phyloP scores from a whole-genome alignment of 2,329 filamentous ascomycete species.

The Coniochaeta hoffmannii region DNA sequence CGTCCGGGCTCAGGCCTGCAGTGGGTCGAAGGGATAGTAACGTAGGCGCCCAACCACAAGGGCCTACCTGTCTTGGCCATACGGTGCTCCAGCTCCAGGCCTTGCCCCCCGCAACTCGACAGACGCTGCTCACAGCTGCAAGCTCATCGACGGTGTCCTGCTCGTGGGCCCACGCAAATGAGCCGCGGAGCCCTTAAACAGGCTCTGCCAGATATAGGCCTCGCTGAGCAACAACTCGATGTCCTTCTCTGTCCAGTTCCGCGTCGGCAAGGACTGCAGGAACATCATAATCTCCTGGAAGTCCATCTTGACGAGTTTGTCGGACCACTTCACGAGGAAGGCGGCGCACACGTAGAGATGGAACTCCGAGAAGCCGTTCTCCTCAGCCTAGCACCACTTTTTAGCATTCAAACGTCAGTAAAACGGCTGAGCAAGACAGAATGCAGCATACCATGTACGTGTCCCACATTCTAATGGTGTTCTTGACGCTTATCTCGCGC shows the following conservation, averaged over 20 bases:
- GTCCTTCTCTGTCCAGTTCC: constrained; percentile 94
- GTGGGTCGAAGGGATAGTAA: too few relatives aligned
- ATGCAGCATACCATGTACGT: constrained; percentile 71
- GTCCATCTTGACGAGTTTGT: constrained; percentile 92
- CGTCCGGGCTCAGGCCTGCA: too few relatives aligned
- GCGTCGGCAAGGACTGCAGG: constrained; percentile 85
- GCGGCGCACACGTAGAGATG: constrained; percentile 97
- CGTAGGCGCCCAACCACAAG: too few relatives aligned
- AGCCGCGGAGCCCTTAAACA: constrained; percentile 90
- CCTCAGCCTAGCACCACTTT: constrained; percentile 67
- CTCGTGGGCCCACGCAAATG: constrained; percentile 47
- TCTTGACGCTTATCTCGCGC: constrained; percentile 93
- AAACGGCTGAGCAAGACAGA: background rate
- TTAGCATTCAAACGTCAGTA: background rate
- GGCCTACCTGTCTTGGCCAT: too few relatives aligned
- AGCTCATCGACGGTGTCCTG: background rate
- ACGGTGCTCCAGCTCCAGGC: too few relatives aligned
- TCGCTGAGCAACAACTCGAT: constrained; percentile 93
- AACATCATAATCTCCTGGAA: constrained; percentile 99
- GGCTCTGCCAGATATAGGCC: constrained; percentile 96
- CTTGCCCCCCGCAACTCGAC: too few relatives aligned
- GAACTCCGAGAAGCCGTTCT: constrained; percentile 96
- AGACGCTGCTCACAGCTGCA: background rate
- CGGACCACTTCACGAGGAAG: constrained; percentile 97
- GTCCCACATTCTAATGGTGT: constrained; percentile 99